Conservation (phyloP, 106 monocot genomes). For the Cymbidium sinense region DNA sequence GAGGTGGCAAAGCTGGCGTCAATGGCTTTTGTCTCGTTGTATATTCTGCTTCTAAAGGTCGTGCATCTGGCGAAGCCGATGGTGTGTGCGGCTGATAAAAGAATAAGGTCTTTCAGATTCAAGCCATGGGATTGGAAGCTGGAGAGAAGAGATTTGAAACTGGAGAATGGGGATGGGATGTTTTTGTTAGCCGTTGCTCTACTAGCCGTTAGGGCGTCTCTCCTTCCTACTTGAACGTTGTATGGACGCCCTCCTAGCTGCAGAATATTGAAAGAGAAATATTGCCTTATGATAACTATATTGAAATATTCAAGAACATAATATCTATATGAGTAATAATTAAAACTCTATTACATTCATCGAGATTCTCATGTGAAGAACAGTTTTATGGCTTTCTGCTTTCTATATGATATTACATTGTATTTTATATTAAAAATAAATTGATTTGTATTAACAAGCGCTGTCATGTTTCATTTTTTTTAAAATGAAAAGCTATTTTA, state of each 20-base stretch:
- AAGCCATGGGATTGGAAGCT: conserved; percentile 24
- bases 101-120: conserved; percentile 12
- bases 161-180: conserved; percentile 10
- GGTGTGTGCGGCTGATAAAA: conserved; percentile 28
- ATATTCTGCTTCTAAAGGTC: conserved; percentile 17
- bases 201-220: conserved; percentile 27
- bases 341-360: too few species aligned
- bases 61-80: conserved; percentile 23
- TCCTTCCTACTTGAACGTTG: conserved; percentile 16
- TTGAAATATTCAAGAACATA: too few species aligned
- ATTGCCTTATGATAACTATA: too few species aligned
- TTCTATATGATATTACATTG: too few species aligned
- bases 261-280: neutral
- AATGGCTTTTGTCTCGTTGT: conserved; percentile 27
- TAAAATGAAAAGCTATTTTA: too few species aligned
- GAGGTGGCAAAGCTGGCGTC: conserved; percentile 11
- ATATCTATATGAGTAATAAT: too few species aligned
- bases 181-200: neutral
- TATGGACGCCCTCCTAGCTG: conserved; percentile 30
- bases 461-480: too few species aligned
- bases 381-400: too few species aligned
- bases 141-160: conserved; percentile 4
- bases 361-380: too few species aligned
- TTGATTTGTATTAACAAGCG: too few species aligned
- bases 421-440: too few species aligned